These are phyloP conservation scores for Myriosclerotinia curreyana DNA, from an alignment of 2,329 filamentous ascomycete species.

Conservation along the genomic window DNA sequence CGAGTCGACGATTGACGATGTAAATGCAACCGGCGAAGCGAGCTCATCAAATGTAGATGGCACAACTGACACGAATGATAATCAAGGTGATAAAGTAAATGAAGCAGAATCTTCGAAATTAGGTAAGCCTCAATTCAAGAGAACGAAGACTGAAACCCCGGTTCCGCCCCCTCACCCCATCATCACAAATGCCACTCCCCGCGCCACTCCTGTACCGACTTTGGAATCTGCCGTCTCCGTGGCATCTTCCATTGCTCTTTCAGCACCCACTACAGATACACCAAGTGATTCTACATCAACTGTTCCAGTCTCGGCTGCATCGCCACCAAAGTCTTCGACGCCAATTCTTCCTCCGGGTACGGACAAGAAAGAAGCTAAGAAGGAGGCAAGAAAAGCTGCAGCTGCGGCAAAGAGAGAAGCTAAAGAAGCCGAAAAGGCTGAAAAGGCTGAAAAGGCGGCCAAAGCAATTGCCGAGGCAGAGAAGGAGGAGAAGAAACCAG, in stretches of 20 bases:
- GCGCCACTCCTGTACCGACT: constrained; percentile 29
- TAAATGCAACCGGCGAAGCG: constrained; percentile 12
- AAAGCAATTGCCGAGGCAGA: no score
- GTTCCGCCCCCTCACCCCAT: constrained; percentile 47
- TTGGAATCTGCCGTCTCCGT: constrained; percentile 29
- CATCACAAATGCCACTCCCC: constrained; percentile 38
- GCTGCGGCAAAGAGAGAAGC: constrained; percentile 8
- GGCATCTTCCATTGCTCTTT: constrained; percentile 25
- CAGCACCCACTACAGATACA: constrained; percentile 24
- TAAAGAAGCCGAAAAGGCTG: constrained; percentile 13
- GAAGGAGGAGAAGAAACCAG: constrained; percentile 13
- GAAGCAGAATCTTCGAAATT: constrained; percentile 27
- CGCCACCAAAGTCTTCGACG: constrained; percentile 39
- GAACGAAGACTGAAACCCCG: constrained; percentile 57
- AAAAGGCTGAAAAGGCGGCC: constrained; percentile 14
- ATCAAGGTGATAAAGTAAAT: constrained; percentile 21
- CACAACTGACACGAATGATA: constrained; percentile 26
- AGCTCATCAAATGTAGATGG: constrained; percentile 27
- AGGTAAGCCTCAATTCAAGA: constrained; percentile 47
- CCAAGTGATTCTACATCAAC: constrained; percentile 23
- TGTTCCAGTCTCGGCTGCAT: constrained; percentile 21
- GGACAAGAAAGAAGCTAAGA: constrained; percentile 33
- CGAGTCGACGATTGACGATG: constrained; percentile 29
- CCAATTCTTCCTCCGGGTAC: constrained; percentile 38
- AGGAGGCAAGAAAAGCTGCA: constrained; percentile 24